Base-by-base conservation (phyloP, 2,329 filamentous ascomycete genomes). In the Penicillium glabrum region DNA sequence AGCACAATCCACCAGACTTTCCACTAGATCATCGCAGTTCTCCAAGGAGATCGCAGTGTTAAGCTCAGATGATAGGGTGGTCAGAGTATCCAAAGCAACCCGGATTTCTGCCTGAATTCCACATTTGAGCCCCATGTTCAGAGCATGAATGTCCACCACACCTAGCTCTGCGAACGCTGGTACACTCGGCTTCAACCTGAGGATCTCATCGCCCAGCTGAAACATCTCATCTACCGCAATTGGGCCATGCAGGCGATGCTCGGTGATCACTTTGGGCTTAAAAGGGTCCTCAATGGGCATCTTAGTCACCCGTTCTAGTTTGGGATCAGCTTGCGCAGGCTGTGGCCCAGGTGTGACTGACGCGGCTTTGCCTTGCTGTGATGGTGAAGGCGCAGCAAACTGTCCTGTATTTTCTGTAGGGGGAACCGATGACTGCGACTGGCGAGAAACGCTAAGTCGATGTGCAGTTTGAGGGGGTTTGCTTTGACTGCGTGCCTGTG, bases 81-180 rank as follows among this genome's bases (percentile, higher is more conserved):
- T 87, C 35, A 99, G 79, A 0, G 89, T 91, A 72, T 98, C 95
- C 45, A 99, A 79, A 2, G 93, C 93, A 60, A 96, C 77, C 10
- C 93, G 87, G n/a, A 96, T 88, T 75, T 99, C 95, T 5, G 87
- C 87, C 66, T 92, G 88, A 44, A 98, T 89, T 1, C 93, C 93
- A 53, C 90, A 96, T 70, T 96, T 92, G 37, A 99, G 79, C 67
- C 91, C 92, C 79, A 92, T 89, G 0, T 89, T 96, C 41, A 99
- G 81, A 21, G 93, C 92, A 63, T 93, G 89, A 27, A 98, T 88
- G 69, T 99, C 93, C 61, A 98, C 90, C 21, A 91, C 83, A 9
- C 93, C 95, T 51, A 98, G 82, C 66, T 98, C 93, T 23, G 83
- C 79, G 19, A 92, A 81, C 2, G 81, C 79, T 0, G 95, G 93